A percentile compares a stretch with the other conserved stretches of the same genome.
phyloP scores from a whole-genome alignment of 257 asterid genomes.

The Ligustrum vulgare region DNA sequence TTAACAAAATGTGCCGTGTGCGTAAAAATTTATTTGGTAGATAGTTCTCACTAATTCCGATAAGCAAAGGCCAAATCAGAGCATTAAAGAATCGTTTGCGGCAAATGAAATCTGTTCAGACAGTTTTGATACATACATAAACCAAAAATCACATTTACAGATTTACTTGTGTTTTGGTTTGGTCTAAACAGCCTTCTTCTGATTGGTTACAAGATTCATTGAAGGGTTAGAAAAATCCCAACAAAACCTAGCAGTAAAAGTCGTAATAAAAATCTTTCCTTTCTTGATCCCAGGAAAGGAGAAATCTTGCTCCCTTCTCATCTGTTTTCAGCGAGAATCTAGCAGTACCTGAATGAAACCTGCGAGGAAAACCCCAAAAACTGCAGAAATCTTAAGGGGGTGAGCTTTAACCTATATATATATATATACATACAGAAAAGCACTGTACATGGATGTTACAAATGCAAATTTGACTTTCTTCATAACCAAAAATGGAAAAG shows the following conservation, averaged over 20 bases:
- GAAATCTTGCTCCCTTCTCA: neutral
- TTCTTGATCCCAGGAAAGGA: neutral
- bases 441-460: neutral
- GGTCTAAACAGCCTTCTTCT: no score
- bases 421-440: neutral
- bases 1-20: no score
- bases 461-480: neutral
- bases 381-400: neutral
- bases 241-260: neutral
- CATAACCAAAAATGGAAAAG: constrained; percentile 27
- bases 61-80: no score
- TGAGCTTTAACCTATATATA: neutral
- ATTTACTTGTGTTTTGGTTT: no score
- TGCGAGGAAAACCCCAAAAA: neutral
- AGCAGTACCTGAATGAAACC: neutral
- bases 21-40: no score
- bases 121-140: no score
- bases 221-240: neutral
- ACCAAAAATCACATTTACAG: no score
- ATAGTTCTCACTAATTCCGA: no score
- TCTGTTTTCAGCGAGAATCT: neutral
- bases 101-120: no score
- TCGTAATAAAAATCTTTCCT: neutral
- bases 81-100: no score
- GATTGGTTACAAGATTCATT: no score